phyloP scores from a whole-genome alignment of 352 stramenopile species.

The Pythium aristosporum region DNA sequence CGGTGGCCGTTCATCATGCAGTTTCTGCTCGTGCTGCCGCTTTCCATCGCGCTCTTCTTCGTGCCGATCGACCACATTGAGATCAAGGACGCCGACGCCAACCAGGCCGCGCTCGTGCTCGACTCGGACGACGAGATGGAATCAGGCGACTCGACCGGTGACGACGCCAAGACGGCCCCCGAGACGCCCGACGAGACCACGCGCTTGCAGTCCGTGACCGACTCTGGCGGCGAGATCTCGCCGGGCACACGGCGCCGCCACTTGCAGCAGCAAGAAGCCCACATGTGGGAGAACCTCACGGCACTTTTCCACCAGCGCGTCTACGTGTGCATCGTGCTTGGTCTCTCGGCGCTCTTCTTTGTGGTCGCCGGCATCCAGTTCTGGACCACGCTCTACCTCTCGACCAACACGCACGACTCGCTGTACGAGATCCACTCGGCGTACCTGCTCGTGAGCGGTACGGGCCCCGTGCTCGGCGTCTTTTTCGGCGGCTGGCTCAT shows the following conservation, averaged over 20 bases:
- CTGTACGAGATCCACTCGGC: slow-evolving; percentile 58
- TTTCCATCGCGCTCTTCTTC: slow-evolving; percentile 81
- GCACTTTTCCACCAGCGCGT: slow-evolving; percentile 60
- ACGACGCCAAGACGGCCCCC: slow-evolving; percentile 17
- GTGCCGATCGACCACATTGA: slow-evolving; percentile 74
- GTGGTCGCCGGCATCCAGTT: slow-evolving; percentile 86
- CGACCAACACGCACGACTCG: slow-evolving; percentile 87
- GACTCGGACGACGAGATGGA: slow-evolving; percentile 30
- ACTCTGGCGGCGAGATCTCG: not conserved
- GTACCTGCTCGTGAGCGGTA: slow-evolving; percentile 80
- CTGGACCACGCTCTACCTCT: slow-evolving; percentile 86
- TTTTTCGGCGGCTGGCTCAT: slow-evolving; percentile 84
- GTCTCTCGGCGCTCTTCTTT: slow-evolving; percentile 82
- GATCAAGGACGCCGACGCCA: slow-evolving; percentile 37
- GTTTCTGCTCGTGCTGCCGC: slow-evolving; percentile 67
- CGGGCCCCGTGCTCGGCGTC: slow-evolving; percentile 76
- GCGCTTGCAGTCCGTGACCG: slow-evolving; percentile 14
- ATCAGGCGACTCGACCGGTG: slow-evolving; percentile 33
- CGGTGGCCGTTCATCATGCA: slow-evolving; percentile 86
- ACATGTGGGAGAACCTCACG: slow-evolving; percentile 47
- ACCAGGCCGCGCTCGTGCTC: slow-evolving; percentile 68
- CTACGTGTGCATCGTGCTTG: slow-evolving; percentile 76
- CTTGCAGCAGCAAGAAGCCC: slow-evolving; percentile 30
- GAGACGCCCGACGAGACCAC: slow-evolving; percentile 14
- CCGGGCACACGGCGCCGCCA: slow-evolving; percentile 19